Base-by-base conservation (phyloP, 495 filamentous ascomycete species). In the Xylaria longipes region DNA sequence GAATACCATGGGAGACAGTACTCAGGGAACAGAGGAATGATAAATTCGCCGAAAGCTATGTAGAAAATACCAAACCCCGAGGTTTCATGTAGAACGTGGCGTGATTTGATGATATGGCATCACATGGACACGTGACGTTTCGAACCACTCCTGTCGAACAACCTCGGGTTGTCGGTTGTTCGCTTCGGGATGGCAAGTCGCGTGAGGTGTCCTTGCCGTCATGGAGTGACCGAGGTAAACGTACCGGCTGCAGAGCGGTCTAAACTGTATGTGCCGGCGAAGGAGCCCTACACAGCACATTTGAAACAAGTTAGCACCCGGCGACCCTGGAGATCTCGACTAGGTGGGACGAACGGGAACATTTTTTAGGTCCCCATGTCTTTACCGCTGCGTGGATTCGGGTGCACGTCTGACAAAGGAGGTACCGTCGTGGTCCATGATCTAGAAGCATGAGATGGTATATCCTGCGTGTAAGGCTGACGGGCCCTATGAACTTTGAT, bases 41-140 rank as follows among this genome's bases (percentile, higher is more conserved):
- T 25, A 50, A n/a, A 33, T 15, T 25, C 43, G 8, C 52, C 46
- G 8, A 66, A 37, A 17, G 20, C 8, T 12, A 48, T 48, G 41
- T n/a, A 33, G 29, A 14, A 22, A 46, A 48, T 3, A 27, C n/a
- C 45, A 27, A 7, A 31, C 41, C 35, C 29, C 39, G 27, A 37
- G 29, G 29, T 45, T 69, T 48, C 27, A 52, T 29, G 41, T 37
- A 22, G 14, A 61, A 61, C 41, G 22, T 37, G 56, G 41, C 20
- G 27, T 45, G 17, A 39, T 50, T 56, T 29, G 27, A 65, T 65
- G 48, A 60, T 25, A 52, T 41, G 22, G 56, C 22, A 57, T 48
- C 67, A 69, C 54, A 61, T 50, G 17, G 20, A 48, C 54, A 61
- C 50, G 67, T 60, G 54, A 45, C 43, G 20, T 29, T 22, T 61